Evolutionary conservation across 805 yeast species (phyloP).

Genomic region (Kuraishia hungarica): DNA sequence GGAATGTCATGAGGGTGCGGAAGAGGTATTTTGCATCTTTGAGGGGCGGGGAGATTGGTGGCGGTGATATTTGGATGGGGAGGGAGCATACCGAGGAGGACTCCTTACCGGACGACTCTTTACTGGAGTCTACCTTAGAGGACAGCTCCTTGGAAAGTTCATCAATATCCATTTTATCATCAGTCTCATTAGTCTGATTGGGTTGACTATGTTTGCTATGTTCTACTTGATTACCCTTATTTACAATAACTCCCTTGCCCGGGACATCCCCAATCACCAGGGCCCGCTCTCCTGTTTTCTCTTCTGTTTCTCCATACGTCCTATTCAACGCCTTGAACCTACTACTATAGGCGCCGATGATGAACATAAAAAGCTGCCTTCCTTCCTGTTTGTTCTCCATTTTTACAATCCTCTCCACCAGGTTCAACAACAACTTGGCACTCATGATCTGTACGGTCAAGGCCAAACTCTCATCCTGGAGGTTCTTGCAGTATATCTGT

Average conservation of each 20-base stretch:
- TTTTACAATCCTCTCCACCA: constrained; percentile 82
- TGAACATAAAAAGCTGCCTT: constrained; percentile 74
- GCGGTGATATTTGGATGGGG: constrained; percentile 55
- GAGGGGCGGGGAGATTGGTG: constrained; percentile 51
- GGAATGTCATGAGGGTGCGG: constrained; percentile 80
- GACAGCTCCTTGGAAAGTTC: background rate
- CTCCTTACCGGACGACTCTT: constrained; percentile 2
- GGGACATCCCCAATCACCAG: too few relatives aligned
- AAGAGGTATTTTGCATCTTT: constrained; percentile 85
- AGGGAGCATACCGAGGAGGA: too few relatives aligned
- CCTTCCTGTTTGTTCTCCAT: constrained; percentile 76
- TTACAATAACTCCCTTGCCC: too few relatives aligned
- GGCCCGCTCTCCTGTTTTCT: too few relatives aligned
- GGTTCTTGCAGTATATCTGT: constrained; percentile 65
- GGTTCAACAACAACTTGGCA: constrained; percentile 78
- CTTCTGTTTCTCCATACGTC: constrained; percentile 37
- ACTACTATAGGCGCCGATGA: constrained; percentile 81
- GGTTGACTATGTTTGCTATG: too few relatives aligned
- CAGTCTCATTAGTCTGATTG: background rate
- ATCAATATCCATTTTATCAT: constrained; percentile 3
- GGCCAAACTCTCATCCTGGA: constrained; percentile 76
- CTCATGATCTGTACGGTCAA: constrained; percentile 94
- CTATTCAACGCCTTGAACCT: constrained; percentile 70
- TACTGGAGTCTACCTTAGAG: background rate
- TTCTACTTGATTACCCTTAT: too few relatives aligned